These are phyloP conservation scores for Patellifolia procumbens DNA, from an alignment of 179 eudicot species.

Conservation along the genomic window DNA sequence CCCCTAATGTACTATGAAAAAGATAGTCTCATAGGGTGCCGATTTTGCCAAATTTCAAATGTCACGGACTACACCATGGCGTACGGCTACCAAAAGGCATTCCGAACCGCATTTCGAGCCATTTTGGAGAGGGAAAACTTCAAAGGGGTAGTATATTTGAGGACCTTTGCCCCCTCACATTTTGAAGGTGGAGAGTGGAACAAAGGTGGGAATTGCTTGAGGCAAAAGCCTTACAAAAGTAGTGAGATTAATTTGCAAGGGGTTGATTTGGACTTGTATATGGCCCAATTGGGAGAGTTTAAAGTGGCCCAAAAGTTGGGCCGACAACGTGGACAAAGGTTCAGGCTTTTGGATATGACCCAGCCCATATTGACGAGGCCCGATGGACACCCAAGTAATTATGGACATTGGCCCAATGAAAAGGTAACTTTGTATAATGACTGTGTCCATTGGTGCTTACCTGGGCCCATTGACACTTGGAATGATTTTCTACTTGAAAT, in stretches of 20 bases:
- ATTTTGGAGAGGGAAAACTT: conserved; percentile 40
- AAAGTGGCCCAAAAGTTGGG: conserved; percentile 37
- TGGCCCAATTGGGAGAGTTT: conserved; percentile 54
- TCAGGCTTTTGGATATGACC: conserved; percentile 55
- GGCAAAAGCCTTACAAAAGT: conserved; percentile 53
- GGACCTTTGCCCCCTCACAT: conserved; percentile 62
- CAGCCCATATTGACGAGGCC: conserved; percentile 55
- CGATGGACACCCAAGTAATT: conserved; percentile 74
- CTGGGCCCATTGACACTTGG: conserved; percentile 68
- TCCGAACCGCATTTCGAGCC: conserved; percentile 46
- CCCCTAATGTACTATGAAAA: conserved; percentile 49
- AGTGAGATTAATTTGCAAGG: conserved; percentile 44
- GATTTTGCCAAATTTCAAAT: conserved; percentile 40
- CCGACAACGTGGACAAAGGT: conserved; percentile 33
- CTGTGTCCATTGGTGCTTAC: conserved; percentile 75
- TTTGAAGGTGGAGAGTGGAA: conserved; percentile 71
- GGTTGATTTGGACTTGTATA: conserved; percentile 47
- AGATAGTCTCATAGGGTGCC: conserved; percentile 46
- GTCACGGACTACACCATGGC: conserved; percentile 41
- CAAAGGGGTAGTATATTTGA: conserved; percentile 48
- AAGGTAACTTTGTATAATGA: conserved; percentile 54
- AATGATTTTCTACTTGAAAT: conserved; percentile 57
- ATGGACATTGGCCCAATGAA: conserved; percentile 56
- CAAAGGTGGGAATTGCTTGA: conserved; percentile 57
- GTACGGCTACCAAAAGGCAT: conserved; percentile 46